Evolutionary conservation across 805 yeast species (phyloP), one percentile per base, ranked within the genome.

Genomic region (Priceomyces fermenticarens): DNA sequence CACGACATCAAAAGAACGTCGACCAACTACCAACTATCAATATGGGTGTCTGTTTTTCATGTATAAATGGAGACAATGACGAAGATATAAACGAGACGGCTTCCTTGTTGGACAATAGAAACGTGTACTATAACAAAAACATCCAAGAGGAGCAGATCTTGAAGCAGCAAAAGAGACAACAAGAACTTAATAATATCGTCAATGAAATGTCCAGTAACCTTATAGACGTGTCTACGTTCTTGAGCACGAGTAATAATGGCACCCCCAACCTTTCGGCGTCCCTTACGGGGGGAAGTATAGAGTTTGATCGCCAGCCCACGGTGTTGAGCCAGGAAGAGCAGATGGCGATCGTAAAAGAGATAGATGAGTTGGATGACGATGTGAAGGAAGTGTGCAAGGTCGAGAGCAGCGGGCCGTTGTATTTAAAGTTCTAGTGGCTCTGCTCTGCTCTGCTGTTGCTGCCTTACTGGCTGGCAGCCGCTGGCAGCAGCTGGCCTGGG

Each of bases 1-100:
- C 14, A 13, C 31, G 31, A 29, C 31, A 29, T 29, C 14, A n/a
- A n/a, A n/a, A n/a, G n/a, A n/a, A n/a, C n/a, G n/a, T n/a, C n/a
- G n/a, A n/a, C 25, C 13, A 27, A 36, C 13, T 26, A n/a, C n/a
- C n/a, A 30, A 10, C 30, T 15, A 16, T 16, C 28, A 25, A 10
- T 15, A 75, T 75, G 80, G 80, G 80, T 29, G 46, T 61, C 39
- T 75, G 80, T 51, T 57, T 73, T 31, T 75, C 80, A 12, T 75
- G 80, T 47, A 58, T 75, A 12, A 48, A 59, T 28, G 61, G 57
- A 12, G 67, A 59, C 13, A 68, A 63, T 34, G 73, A 60, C 25
- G 70, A 66, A 16, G 69, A 63, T 7, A 44, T 45, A 39, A 62
- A 68, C 41, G 78, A 73, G 44, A 64, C 68, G 34, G 45, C 75